A percentile compares a stretch with the other conserved stretches of the same genome.
These are phyloP conservation scores for Tarenaya hassleriana DNA, from an alignment of 345 rosid genomes.

Conservation along the genomic window DNA sequence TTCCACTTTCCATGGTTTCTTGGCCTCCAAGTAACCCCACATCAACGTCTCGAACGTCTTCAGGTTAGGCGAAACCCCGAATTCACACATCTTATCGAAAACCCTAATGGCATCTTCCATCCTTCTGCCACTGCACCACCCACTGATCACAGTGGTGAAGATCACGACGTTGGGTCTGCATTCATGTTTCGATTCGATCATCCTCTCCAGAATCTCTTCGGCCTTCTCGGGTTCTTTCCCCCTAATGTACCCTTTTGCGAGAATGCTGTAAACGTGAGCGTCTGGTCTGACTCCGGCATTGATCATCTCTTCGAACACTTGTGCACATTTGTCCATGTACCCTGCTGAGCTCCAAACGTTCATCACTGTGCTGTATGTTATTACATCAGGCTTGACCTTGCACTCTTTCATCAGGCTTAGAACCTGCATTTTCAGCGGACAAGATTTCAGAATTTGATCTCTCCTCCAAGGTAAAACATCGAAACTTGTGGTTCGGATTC, in stretches of 20 bases:
- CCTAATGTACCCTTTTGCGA: conserved; percentile 59
- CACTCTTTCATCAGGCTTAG: conserved; percentile 49
- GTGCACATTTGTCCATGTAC: conserved; percentile 51
- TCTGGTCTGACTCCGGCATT: conserved; percentile 54
- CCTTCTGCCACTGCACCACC: conserved; percentile 52
- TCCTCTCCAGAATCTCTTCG: conserved; percentile 40
- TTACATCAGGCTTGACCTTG: conserved; percentile 51
- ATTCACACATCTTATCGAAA: conserved; percentile 47
- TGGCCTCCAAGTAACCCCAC: conserved; percentile 47
- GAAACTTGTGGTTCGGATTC: too few species aligned
- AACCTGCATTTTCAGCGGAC: conserved; percentile 35
- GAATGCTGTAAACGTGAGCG: conserved; percentile 48
- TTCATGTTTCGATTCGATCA: conserved; percentile 29
- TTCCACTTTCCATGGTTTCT: conserved; percentile 68
- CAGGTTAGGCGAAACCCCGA: conserved; percentile 46
- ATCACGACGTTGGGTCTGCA: conserved; percentile 43
- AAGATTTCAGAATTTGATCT: too few species aligned
- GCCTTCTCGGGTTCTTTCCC: conserved; percentile 51
- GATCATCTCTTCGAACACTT: conserved; percentile 53
- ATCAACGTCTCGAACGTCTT: conserved; percentile 53
- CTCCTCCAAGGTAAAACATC: too few species aligned
- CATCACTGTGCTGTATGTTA: conserved; percentile 62
- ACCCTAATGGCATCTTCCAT: conserved; percentile 46
- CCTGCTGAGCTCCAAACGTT: conserved; percentile 74
- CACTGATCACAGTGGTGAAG: conserved; percentile 54